Percentiles rank a stretch among this genome's conserved stretches.
Evolutionary conservation across 306 rosid genomes (phyloP).

Genomic region (Delonix regia): DNA sequence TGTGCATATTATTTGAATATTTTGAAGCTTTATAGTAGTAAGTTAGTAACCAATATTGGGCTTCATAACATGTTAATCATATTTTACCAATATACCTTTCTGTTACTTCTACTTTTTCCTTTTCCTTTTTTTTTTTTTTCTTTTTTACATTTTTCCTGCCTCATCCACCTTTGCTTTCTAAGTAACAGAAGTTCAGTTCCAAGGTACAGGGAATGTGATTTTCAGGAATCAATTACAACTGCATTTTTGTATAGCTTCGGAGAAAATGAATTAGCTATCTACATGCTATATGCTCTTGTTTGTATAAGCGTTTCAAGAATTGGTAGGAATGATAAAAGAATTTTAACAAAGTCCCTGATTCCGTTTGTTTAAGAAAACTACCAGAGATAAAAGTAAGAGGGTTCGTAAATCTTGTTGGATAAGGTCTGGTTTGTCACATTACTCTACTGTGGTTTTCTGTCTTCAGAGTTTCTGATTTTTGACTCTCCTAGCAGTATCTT

Average conservation of each 20-base stretch:
- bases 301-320: background rate
- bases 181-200: background rate
- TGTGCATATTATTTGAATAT: background rate
- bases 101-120: background rate
- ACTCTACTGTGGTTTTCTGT: background rate
- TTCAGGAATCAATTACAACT: background rate
- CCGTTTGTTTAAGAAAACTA: background rate
- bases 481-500: conserved; percentile 53
- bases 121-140: background rate
- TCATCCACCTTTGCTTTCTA: background rate
- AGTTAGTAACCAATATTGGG: background rate
- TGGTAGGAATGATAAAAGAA: background rate
- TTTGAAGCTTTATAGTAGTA: background rate
- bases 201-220: background rate
- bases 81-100: background rate
- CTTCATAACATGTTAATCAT: background rate
- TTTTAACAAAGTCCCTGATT: background rate
- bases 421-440: background rate
- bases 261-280: conserved; percentile 4
- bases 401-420: background rate
- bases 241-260: background rate
- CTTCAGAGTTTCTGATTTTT: conserved; percentile 38
- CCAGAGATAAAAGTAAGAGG: background rate
- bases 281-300: background rate
- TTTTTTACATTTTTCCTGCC: background rate